Percentiles rank a stretch among this genome's conserved stretches.
These are phyloP conservation scores for Aspergillus flavus DNA, from an alignment of 2,329 filamentous ascomycete genomes.

Conservation along the genomic window DNA sequence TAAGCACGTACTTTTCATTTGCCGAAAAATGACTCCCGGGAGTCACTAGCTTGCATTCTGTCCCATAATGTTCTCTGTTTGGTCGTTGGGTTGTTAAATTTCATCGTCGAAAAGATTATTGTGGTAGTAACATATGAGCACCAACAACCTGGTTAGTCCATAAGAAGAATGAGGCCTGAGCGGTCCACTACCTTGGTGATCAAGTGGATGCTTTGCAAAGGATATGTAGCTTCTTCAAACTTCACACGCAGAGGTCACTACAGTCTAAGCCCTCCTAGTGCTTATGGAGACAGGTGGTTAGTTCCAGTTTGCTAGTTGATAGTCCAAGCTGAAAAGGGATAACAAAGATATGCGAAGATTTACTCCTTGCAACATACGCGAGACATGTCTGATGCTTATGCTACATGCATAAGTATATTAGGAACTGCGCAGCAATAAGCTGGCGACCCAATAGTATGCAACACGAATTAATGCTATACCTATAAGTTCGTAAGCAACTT, in stretches of 20 bases:
- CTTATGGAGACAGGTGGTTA: background rate
- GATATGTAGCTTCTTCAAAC: background rate
- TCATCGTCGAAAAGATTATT: background rate
- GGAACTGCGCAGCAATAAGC: no score
- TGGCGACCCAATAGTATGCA: no score
- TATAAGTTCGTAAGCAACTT: no score
- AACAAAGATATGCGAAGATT: background rate
- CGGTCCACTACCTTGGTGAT: background rate
- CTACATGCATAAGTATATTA: background rate
- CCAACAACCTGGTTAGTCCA: background rate
- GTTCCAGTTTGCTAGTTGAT: background rate
- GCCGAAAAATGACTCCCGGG: background rate
- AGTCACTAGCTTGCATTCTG: background rate
- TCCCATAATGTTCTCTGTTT: background rate
- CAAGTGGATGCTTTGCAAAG: background rate
- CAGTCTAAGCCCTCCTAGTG: background rate
- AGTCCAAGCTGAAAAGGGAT: background rate
- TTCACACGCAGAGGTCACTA: background rate
- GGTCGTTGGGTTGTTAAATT: background rate
- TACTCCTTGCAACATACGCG: background rate
- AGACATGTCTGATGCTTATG: background rate
- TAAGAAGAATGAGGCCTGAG: background rate
- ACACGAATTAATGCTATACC: no score
- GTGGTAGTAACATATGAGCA: background rate
- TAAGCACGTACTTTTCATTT: background rate